Evolutionary conservation across 805 yeast species (phyloP).

Genomic region (Suhomyces vadensis): DNA sequence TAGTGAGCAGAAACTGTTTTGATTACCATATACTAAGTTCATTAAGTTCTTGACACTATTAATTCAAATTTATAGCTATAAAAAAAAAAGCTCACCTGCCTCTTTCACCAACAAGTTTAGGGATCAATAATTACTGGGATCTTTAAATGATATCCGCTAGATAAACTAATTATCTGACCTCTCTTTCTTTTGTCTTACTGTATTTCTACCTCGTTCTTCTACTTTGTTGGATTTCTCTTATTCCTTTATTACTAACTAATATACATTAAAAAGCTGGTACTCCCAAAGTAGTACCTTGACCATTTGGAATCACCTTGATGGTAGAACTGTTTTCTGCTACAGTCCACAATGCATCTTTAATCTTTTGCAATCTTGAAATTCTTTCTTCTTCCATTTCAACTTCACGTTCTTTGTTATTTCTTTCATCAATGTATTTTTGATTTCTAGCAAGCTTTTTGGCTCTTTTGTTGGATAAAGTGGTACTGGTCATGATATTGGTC

Average conservation of each 20-base stretch:
- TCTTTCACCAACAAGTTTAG: too few species aligned
- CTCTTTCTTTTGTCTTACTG: too few species aligned
- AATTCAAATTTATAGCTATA: too few species aligned
- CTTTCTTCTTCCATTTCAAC: conserved; percentile 47
- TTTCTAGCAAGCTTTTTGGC: conserved; percentile 80
- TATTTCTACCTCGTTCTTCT: too few species aligned
- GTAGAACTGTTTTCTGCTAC: conserved; percentile 61
- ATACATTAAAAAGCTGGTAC: conserved; percentile 54
- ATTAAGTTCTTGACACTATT: too few species aligned
- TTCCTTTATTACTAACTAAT: conserved; percentile 1
- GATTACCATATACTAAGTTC: too few species aligned
- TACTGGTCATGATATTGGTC: conserved; percentile 49
- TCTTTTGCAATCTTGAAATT: conserved; percentile 41
- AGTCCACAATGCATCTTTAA: conserved; percentile 70
- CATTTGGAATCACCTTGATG: conserved; percentile 45
- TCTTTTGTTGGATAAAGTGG: conserved; percentile 72
- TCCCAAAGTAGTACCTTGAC: conserved; percentile 85
- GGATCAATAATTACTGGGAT: too few species aligned
- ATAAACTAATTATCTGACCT: too few species aligned
- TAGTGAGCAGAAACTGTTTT: too few species aligned
- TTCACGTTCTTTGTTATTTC: conserved; percentile 46
- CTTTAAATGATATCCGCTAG: too few species aligned
- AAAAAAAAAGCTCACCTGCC: too few species aligned
- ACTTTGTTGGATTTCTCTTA: background rate
- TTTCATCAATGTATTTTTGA: conserved; percentile 63